These are phyloP conservation scores for Penicillium concentricum DNA, from an alignment of 2,329 filamentous ascomycete species.

Conservation along the genomic window DNA sequence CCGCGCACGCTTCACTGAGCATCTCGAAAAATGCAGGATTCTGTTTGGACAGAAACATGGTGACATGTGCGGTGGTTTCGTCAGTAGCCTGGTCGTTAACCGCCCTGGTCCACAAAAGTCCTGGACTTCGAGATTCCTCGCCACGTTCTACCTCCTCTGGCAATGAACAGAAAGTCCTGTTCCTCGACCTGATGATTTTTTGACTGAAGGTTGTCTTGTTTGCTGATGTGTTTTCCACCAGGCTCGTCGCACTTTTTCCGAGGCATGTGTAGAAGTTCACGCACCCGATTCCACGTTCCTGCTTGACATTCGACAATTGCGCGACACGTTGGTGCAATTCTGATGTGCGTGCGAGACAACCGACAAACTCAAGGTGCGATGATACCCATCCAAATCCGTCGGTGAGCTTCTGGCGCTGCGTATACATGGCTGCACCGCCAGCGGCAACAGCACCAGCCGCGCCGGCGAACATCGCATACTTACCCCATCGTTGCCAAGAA, in stretches of 20 bases:
- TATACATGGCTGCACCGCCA: constrained; percentile 80
- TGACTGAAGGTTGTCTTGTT: constrained; percentile 33
- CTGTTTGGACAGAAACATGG: constrained; percentile 47
- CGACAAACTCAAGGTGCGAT: constrained; percentile 91
- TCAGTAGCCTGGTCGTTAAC: constrained; percentile 77
- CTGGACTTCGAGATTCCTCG: constrained; percentile 20
- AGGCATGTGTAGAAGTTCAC: constrained; percentile 85
- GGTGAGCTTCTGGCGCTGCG: constrained; percentile 76
- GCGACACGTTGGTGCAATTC: constrained; percentile 74
- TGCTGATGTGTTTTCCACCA: constrained; percentile 25
- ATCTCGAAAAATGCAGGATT: constrained; percentile 47
- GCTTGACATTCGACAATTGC: constrained; percentile 63
- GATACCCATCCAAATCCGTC: constrained; percentile 78
- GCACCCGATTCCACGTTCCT: constrained; percentile 70
- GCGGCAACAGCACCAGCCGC: constrained; percentile 76
- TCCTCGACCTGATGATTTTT: constrained; percentile 47
- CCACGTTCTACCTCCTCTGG: constrained; percentile 54
- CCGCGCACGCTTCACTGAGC: constrained; percentile 38
- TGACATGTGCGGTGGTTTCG: constrained; percentile 75
- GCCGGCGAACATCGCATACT: constrained; percentile 80
- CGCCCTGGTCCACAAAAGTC: constrained; percentile 64
- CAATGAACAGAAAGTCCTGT: constrained; percentile 86
- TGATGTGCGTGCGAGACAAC: constrained; percentile 78
- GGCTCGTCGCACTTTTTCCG: constrained; percentile 60
- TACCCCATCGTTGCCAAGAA: constrained; percentile 77